Conservation (phyloP, 495 filamentous ascomycete genomes). For the Talaromyces adpressus region DNA sequence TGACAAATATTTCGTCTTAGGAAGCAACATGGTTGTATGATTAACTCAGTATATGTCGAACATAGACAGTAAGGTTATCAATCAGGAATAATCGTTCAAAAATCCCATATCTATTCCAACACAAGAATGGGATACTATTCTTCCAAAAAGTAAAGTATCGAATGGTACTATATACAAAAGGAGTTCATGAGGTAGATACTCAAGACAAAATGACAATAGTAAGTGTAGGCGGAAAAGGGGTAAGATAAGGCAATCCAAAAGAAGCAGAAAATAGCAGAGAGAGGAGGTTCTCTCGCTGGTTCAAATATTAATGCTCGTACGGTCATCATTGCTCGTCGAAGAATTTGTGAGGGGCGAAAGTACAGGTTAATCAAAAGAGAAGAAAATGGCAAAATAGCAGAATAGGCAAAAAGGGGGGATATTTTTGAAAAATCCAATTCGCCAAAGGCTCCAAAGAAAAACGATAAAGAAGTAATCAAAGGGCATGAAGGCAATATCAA, state of each 20-base stretch:
- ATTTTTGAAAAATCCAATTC: conserved; percentile 1
- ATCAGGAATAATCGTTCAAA: not conserved
- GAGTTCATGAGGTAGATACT: not conserved
- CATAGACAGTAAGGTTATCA: not conserved
- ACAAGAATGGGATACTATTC: not conserved
- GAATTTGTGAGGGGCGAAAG: not conserved
- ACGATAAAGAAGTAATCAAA: conserved; percentile 13
- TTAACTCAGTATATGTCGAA: not conserved
- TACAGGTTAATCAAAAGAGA: conserved; percentile 1
- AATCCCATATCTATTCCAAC: not conserved
- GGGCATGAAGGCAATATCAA: not conserved
- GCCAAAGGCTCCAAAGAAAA: conserved; percentile 3
- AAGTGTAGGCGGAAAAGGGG: conserved; percentile 1
- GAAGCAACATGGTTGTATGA: not conserved
- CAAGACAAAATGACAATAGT: conserved; percentile 11
- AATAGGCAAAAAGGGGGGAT: not conserved
- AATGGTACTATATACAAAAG: conserved; percentile 1
- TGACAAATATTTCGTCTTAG: not conserved
- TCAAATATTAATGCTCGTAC: conserved; percentile 9
- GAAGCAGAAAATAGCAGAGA: conserved; percentile 18
- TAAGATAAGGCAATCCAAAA: conserved; percentile 2
- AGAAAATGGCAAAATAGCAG: not conserved
- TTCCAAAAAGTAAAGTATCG: not conserved
- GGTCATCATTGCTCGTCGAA: conserved; percentile 4
- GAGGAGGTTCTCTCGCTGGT: conserved; percentile 5